These are phyloP conservation scores for Acmispon strigosus DNA, from an alignment of 306 rosid genomes.

Conservation along the genomic window DNA sequence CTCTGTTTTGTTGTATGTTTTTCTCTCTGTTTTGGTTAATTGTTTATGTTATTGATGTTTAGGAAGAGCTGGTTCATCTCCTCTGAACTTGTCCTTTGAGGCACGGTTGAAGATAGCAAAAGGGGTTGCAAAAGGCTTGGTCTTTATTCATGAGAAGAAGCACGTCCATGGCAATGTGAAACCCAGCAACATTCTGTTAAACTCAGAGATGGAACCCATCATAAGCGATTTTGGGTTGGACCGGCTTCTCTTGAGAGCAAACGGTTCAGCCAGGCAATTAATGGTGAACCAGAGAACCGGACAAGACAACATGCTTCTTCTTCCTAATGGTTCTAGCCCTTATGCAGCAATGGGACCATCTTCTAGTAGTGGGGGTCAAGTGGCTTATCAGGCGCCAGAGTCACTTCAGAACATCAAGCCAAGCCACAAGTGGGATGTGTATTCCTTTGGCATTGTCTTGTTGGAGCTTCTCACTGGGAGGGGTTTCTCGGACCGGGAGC, in stretches of 20 bases:
- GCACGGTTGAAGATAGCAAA: slow-evolving; percentile 62
- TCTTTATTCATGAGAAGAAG: slow-evolving; percentile 80
- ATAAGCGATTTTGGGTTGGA: slow-evolving; percentile 72
- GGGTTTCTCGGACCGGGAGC: slow-evolving; percentile 49
- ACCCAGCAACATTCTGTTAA: slow-evolving; percentile 69
- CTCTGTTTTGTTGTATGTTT: too few relatives aligned
- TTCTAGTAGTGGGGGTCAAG: not conserved
- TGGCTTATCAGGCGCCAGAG: slow-evolving; percentile 75
- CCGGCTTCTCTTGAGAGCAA: slow-evolving; percentile 37
- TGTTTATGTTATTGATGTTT: slow-evolving; percentile 1
- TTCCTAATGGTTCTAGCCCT: slow-evolving; percentile 34
- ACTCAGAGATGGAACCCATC: slow-evolving; percentile 58
- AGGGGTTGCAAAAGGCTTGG: slow-evolving; percentile 71
- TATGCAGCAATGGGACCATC: slow-evolving; percentile 6
- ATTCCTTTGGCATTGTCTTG: slow-evolving; percentile 75
- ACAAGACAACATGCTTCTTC: slow-evolving; percentile 16
- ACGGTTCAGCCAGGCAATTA: slow-evolving; percentile 36
- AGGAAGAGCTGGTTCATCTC: slow-evolving; percentile 63
- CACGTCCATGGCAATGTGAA: slow-evolving; percentile 76
- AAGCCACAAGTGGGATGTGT: slow-evolving; percentile 74
- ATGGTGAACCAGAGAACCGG: slow-evolving; percentile 34
- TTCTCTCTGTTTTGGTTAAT: not conserved
- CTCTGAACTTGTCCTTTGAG: slow-evolving; percentile 47
- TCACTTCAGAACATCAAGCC: slow-evolving; percentile 53
- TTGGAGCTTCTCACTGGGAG: slow-evolving; percentile 71